phyloP scores from a whole-genome alignment of 495 filamentous ascomycete species.

The Penicillium arizonense region DNA sequence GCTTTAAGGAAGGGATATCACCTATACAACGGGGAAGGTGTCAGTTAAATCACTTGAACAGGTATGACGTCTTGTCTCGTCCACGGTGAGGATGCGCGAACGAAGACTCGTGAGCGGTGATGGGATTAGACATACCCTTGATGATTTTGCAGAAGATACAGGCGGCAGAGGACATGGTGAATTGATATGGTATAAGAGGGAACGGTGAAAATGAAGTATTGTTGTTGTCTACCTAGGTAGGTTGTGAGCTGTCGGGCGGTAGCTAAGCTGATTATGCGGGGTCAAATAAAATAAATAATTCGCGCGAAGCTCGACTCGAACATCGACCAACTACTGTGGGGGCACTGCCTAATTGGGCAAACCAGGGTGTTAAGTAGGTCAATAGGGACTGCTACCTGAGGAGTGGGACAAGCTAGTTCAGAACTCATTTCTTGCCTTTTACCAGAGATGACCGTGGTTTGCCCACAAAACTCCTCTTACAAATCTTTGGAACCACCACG shows the following conservation, averaged over 20 bases:
- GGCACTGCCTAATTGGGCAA: neutral
- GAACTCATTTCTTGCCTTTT: constrained; percentile 71
- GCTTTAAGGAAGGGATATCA: constrained; percentile 93
- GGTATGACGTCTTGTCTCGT: constrained; percentile 3
- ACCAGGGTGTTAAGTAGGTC: constrained; percentile 9
- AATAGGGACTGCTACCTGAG: constrained; percentile 13
- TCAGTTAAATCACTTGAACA: neutral
- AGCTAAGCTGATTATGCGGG: neutral
- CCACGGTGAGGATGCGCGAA: neutral
- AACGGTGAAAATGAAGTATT: neutral
- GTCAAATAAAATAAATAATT: neutral
- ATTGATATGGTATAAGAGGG: constrained; percentile 1
- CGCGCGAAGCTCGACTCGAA: constrained; percentile 26
- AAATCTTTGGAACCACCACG: constrained; percentile 58
- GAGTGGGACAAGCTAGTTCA: constrained; percentile 54
- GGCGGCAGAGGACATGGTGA: constrained; percentile 50
- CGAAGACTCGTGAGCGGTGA: neutral
- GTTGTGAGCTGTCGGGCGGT: too few species aligned
- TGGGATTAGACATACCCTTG: constrained; percentile 60
- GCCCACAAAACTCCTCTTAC: constrained; percentile 55
- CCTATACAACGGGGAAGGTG: constrained; percentile 45
- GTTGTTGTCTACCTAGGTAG: too few species aligned
- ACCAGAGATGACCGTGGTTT: constrained; percentile 66
- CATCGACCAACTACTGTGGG: neutral
- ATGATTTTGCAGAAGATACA: constrained; percentile 99